Percentiles rank a stretch among this genome's conserved stretches.
phyloP scores from a whole-genome alignment of 1,139 yeast genomes.

The Zygosaccharomyces pseudobailii region DNA sequence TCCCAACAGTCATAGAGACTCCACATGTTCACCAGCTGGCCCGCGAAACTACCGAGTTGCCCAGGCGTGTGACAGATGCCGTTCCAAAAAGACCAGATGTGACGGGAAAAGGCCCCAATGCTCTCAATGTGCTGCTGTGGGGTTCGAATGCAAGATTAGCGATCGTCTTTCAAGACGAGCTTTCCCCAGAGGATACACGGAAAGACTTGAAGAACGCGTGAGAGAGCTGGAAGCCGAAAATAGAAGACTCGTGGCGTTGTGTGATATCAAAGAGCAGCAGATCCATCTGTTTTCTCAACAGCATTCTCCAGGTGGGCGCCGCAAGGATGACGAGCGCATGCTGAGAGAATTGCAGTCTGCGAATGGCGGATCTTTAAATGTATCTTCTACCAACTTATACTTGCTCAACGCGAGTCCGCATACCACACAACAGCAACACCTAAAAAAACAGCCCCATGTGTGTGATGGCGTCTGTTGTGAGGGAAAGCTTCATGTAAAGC shows the following conservation, averaged over 20 bases:
- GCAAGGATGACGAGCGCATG: constrained; percentile 19
- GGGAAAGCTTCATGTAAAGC: constrained; percentile 42
- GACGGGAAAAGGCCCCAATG: constrained; percentile 44
- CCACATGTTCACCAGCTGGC: constrained; percentile 1
- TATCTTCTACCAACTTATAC: constrained; percentile 34
- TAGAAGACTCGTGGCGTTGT: constrained; percentile 43
- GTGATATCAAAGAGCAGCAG: constrained; percentile 61
- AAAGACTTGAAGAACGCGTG: constrained; percentile 57
- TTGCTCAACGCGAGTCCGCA: constrained; percentile 21
- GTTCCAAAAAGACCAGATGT: constrained; percentile 59
- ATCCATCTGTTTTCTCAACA: constrained; percentile 34
- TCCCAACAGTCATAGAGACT: neutral
- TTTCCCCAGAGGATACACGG: constrained; percentile 73
- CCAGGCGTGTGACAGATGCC: constrained; percentile 83
- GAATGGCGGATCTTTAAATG: constrained; percentile 22
- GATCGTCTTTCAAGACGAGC: constrained; percentile 68
- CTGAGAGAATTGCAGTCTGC: constrained; percentile 21
- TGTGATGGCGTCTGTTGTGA: constrained; percentile 55
- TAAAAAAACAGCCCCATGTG: constrained; percentile 37
- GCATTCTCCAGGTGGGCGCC: constrained; percentile 11
- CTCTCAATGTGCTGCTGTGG: constrained; percentile 60
- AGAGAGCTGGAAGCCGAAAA: constrained; percentile 62
- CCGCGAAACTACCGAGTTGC: constrained; percentile 38
- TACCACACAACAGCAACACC: constrained; percentile 16
- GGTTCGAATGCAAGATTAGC: constrained; percentile 69